Percentiles rank a stretch among this genome's conserved stretches.
phyloP scores from a whole-genome alignment of 169 alveolate genomes.

The Cyclospora cayetanensis region DNA sequence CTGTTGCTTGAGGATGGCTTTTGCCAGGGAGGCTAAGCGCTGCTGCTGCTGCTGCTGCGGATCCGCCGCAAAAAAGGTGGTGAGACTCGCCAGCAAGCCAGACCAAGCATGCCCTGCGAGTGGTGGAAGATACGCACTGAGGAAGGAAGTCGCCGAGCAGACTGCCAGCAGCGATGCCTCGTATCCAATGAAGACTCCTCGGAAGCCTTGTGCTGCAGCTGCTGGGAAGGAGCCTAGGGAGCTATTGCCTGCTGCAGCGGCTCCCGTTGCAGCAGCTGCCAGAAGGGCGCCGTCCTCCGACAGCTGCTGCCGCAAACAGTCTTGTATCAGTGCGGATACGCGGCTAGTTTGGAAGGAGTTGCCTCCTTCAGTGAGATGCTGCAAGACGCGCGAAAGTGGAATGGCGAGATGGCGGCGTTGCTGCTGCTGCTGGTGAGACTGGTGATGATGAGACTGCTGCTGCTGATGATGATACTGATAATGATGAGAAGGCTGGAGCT shows the following conservation, averaged over 20 bases:
- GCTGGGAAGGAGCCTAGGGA: too few relatives aligned
- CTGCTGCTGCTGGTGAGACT: conserved; percentile 60
- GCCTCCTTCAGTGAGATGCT: neutral
- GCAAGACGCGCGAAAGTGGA: conserved; percentile 29
- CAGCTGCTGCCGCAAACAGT: conserved; percentile 20
- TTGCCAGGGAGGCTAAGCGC: neutral
- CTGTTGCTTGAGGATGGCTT: neutral
- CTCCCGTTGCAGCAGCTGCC: conserved; percentile 35
- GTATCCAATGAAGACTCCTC: neutral
- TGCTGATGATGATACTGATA: conserved; percentile 8
- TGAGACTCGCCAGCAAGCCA: conserved; percentile 2
- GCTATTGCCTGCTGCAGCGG: conserved; percentile 28
- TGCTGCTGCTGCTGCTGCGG: conserved; percentile 9
- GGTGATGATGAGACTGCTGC: conserved; percentile 3
- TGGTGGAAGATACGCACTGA: conserved; percentile 4
- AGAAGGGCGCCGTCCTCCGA: neutral
- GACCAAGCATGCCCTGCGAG: conserved; percentile 10
- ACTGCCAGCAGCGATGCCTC: conserved; percentile 14
- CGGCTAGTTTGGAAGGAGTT: neutral
- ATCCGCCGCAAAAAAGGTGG: neutral
- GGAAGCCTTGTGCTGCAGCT: conserved; percentile 4
- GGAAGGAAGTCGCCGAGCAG: conserved; percentile 1
- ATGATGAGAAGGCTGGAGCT: too few relatives aligned
- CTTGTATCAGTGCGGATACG: neutral
- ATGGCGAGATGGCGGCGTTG: conserved; percentile 32